phyloP scores from a whole-genome alignment of 441 rosid genomes.

The Sinapis alba region DNA sequence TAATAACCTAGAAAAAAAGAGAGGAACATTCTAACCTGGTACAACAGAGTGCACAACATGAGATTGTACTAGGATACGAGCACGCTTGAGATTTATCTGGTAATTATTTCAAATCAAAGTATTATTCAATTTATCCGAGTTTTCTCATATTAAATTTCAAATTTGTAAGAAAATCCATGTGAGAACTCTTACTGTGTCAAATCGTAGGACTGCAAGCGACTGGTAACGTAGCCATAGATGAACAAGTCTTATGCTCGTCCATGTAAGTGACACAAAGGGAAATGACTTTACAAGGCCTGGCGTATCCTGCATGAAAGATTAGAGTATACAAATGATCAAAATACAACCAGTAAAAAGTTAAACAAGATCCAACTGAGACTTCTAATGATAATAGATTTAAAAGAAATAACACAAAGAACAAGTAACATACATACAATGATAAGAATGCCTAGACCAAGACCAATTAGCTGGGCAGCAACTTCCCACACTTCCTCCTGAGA shows the following conservation, averaged over 20 bases:
- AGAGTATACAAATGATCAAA: constrained; percentile 27
- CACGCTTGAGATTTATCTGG: constrained; percentile 96
- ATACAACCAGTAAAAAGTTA: constrained; percentile 4
- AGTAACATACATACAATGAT: constrained; percentile 64
- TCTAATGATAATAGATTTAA: neutral
- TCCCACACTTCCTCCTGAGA: constrained; percentile 99
- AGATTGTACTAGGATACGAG: constrained; percentile 76
- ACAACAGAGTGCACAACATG: constrained; percentile 61
- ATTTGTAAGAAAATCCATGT: constrained; percentile 14
- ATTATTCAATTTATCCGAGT: neutral
- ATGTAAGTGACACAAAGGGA: constrained; percentile 67
- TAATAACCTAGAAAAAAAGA: neutral
- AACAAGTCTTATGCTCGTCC: constrained; percentile 75
- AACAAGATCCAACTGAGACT: constrained; percentile 1
- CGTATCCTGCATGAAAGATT: constrained; percentile 66
- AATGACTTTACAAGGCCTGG: constrained; percentile 84
- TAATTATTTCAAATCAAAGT: constrained; percentile 27
- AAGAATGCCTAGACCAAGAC: constrained; percentile 84
- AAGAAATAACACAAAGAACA: constrained; percentile 9
- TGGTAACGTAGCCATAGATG: constrained; percentile 96
- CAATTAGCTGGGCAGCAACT: constrained; percentile 93
- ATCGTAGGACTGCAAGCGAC: constrained; percentile 73
- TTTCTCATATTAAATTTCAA: neutral
- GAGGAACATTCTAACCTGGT: constrained; percentile 53
- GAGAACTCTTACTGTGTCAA: constrained; percentile 60